phyloP scores from a whole-genome alignment of 2,329 filamentous ascomycete species.

The Setomelanomma holmii region DNA sequence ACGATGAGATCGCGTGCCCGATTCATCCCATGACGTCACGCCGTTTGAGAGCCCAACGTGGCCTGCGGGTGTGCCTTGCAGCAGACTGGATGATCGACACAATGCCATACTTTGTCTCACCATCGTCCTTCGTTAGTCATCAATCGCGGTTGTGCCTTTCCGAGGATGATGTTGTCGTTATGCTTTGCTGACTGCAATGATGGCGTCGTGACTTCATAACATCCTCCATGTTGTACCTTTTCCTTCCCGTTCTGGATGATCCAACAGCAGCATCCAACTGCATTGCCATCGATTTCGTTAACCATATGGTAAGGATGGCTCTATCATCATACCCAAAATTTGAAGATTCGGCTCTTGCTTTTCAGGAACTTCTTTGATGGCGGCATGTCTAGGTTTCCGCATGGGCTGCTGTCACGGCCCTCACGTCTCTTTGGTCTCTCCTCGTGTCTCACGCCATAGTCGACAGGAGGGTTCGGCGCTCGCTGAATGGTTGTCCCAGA shows the following conservation, averaged over 20 bases:
- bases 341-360: slow-evolving; percentile 47
- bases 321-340: slow-evolving; percentile 41
- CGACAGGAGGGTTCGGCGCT: slow-evolving; percentile 11
- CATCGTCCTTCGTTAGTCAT: neutral
- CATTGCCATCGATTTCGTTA: neutral
- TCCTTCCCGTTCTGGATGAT: slow-evolving; percentile 4
- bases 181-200: slow-evolving; percentile 22
- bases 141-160: slow-evolving; percentile 8
- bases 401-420: slow-evolving; percentile 13
- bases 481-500: slow-evolving; percentile 29
- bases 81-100: slow-evolving; percentile 32
- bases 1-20: slow-evolving; percentile 22
- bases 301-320: slow-evolving; percentile 1
- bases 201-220: slow-evolving; percentile 27
- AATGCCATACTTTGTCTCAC: slow-evolving; percentile 8
- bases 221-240: slow-evolving; percentile 6
- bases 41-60: slow-evolving; percentile 20
- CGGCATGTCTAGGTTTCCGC: slow-evolving; percentile 8
- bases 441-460: slow-evolving; percentile 14
- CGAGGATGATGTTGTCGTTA: slow-evolving; percentile 10
- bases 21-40: slow-evolving; percentile 36
- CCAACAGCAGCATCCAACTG: slow-evolving; percentile 6
- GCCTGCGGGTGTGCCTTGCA: slow-evolving; percentile 48
- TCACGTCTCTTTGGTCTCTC: slow-evolving; percentile 25
- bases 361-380: slow-evolving; percentile 41